A percentile compares a stretch with the other conserved stretches of the same genome.
phyloP scores from a whole-genome alignment of 441 rosid genomes.

The Flueggea neowawraea region DNA sequence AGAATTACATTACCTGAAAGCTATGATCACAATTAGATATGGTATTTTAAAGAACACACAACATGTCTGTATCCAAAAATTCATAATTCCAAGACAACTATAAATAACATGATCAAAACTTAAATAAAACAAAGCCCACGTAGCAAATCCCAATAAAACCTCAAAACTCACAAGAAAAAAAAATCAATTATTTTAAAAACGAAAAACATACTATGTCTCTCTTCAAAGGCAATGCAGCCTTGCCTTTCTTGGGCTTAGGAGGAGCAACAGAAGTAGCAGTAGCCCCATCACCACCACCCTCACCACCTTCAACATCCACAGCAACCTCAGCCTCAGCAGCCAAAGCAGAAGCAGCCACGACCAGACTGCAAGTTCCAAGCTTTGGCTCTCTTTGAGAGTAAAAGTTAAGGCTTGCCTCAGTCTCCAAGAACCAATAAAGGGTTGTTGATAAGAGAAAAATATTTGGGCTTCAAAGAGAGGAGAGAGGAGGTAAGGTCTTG shows the following conservation, averaged over 20 bases:
- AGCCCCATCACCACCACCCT: conserved; percentile 29
- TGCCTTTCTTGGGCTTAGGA: conserved; percentile 81
- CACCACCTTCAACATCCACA: conserved; percentile 38
- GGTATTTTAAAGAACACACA: background rate
- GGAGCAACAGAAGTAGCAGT: conserved; percentile 41
- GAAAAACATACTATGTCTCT: conserved; percentile 74
- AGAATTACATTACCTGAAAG: too few relatives aligned
- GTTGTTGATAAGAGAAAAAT: conserved; percentile 15
- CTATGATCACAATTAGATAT: too few relatives aligned
- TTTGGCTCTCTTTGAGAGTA: conserved; percentile 22
- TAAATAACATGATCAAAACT: conserved; percentile 3
- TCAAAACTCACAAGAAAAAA: background rate
- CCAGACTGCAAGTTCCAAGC: conserved; percentile 21
- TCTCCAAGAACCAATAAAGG: conserved; percentile 37
- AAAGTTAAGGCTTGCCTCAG: conserved; percentile 24
- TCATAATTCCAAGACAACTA: background rate
- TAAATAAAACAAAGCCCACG: conserved; percentile 13
- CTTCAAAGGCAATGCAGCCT: conserved; percentile 80
- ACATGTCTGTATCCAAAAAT: too few relatives aligned
- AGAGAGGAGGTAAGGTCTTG: conserved; percentile 51
- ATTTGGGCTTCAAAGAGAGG: conserved; percentile 50
- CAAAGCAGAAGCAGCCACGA: conserved; percentile 40
- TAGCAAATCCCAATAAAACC: conserved; percentile 1
- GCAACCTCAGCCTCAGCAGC: conserved; percentile 54
- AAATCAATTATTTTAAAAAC: background rate